phyloP scores from a whole-genome alignment of 2,329 filamentous ascomycete species.

The Exserohilum rostratum region DNA sequence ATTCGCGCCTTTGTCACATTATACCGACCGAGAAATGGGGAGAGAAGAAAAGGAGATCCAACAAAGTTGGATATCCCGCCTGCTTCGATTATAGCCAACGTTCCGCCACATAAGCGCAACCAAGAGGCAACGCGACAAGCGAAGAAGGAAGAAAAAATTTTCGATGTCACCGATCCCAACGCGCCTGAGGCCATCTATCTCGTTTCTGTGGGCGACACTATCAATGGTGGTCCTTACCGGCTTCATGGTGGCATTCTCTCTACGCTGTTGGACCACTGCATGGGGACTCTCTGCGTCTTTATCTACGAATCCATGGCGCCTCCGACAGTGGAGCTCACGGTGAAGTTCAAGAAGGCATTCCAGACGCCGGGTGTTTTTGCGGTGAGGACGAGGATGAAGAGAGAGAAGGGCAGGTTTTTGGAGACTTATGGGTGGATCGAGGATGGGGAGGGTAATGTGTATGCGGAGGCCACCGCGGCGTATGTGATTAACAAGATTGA shows the following conservation, averaged over 20 bases:
- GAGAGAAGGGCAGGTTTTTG: constrained; percentile 31
- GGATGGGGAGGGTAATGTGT: constrained; percentile 32
- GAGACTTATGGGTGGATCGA: constrained; percentile 31
- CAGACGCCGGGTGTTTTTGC: constrained; percentile 31
- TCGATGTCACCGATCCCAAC: constrained; percentile 17
- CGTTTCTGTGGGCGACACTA: constrained; percentile 25
- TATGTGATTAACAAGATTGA: constrained; percentile 17
- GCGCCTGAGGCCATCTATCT: constrained; percentile 28
- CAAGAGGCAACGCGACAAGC: constrained; percentile 5
- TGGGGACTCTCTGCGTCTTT: constrained; percentile 27
- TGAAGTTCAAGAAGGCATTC: constrained; percentile 33
- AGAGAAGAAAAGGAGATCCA: constrained; percentile 3
- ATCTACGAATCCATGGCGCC: constrained; percentile 13
- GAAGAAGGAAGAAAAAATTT: constrained; percentile 19
- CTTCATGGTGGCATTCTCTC: constrained; percentile 37
- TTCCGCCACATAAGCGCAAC: background rate
- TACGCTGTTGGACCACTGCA: constrained; percentile 35
- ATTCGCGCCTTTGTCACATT: constrained; percentile 33
- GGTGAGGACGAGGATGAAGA: constrained; percentile 25
- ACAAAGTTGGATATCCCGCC: constrained; percentile 13
- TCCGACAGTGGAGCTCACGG: constrained; percentile 30
- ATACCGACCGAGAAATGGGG: constrained; percentile 21
- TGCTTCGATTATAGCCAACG: background rate
- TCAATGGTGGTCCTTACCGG: constrained; percentile 28
- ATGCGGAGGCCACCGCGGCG: constrained; percentile 26